These are phyloP conservation scores for Fusarium sterilihyphosum DNA, from an alignment of 2,329 filamentous ascomycete genomes.

Conservation along the genomic window DNA sequence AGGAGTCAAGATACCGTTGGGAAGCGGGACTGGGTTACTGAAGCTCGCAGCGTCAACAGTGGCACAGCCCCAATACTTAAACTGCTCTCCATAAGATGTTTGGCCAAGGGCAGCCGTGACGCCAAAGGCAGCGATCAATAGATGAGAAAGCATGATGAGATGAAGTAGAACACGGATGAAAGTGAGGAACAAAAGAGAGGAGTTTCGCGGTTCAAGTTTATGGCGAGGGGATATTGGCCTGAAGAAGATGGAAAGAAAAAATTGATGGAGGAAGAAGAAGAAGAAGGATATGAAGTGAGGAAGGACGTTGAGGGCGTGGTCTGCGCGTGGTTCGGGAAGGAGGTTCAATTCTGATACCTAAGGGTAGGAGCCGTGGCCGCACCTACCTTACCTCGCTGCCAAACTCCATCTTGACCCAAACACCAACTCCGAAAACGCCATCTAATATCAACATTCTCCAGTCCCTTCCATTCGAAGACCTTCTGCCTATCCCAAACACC, in stretches of 20 bases:
- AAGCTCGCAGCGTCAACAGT: constrained; percentile 32
- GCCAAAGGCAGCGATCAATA: constrained; percentile 39
- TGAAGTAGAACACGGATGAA: neutral
- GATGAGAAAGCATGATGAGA: constrained; percentile 35
- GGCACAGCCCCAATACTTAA: constrained; percentile 41
- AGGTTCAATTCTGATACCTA: neutral
- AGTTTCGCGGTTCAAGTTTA: neutral
- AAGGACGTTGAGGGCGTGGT: neutral
- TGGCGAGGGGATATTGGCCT: neutral
- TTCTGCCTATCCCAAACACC: neutral
- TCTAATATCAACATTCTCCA: neutral
- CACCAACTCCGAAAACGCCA: constrained; percentile 12
- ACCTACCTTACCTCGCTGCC: neutral
- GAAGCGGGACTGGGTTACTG: constrained; percentile 14
- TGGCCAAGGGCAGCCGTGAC: constrained; percentile 22
- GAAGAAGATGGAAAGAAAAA: neutral
- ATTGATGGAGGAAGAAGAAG: no score
- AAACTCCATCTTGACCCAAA: neutral
- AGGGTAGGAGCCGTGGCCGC: neutral
- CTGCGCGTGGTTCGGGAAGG: neutral
- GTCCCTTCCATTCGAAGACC: neutral
- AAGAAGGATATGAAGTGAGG: neutral
- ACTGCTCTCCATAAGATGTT: constrained; percentile 26
- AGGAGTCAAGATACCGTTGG: constrained; percentile 30
- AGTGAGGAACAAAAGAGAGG: neutral